Evolutionary conservation across 768 basidiomycete genomes (phyloP), one percentile per base, ranked within the genome.

Genomic region (Lentinus tigrinus): DNA sequence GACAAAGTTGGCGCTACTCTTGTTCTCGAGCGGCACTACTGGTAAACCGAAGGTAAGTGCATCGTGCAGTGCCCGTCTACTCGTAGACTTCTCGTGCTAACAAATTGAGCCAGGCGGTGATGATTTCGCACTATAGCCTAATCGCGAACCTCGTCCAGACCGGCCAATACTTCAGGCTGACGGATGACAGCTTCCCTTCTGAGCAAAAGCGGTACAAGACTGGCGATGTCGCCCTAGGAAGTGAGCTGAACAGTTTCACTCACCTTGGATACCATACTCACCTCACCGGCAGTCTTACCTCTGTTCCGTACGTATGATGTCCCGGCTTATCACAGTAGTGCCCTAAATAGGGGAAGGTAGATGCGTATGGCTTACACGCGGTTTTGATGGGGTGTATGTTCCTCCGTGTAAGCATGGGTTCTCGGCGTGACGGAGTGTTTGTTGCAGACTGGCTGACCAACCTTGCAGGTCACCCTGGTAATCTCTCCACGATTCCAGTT

Each of bases 1-100:
- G 68, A 83, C 78, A 3, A 90, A 87, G 65, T 65, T 90, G 11
- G 88, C 89, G 0, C 83, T 88, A 57, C 70, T 89, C 27, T 83
- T 77, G 63, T 89, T 89, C 63, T 89, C 88, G 0, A 88, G 87
- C 19, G 86, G 86, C 17, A 91, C 88, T 0, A 91, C 89, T 3
- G 88, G 89, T 0, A 82, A 75, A 58, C 88, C 89, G 0, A 88
- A 90, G 80, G 62, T 63, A 3, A 37, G 36, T n/a, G n/a, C n/a
- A n/a, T 37, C 36, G 16, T 37, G 36, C 36, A 37, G 16, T 37
- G 23, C n/a, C 17, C 16, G n/a, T 28, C 26, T 19, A 44, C 28
- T 23, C 17, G 6, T 31, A 37, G n/a, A n/a, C n/a, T n/a, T n/a
- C n/a, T 8, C 16, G 28, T 23, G 28, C 13, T 52, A 7, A 40